Conservation (phyloP, 2,329 filamentous ascomycete species). For the Aspergillus phoenicis region DNA sequence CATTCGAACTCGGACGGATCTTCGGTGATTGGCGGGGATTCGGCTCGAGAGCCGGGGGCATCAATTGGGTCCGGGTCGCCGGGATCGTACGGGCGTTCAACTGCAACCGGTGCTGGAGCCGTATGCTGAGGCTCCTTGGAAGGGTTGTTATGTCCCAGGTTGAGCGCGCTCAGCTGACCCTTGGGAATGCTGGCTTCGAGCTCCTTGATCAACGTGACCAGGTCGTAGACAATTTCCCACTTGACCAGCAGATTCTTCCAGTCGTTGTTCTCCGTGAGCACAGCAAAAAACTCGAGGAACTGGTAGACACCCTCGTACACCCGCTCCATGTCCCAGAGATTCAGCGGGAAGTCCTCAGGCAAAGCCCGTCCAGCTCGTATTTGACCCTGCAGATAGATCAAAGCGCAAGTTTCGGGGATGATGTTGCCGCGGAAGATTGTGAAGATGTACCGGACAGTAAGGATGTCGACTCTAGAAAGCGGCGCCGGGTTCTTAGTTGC, state of each 20-base stretch:
- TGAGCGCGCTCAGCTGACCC: conserved; percentile 62
- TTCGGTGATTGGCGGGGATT: conserved; percentile 56
- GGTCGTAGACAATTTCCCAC: conserved; percentile 88
- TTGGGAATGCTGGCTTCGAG: conserved; percentile 87
- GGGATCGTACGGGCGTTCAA: conserved; percentile 68
- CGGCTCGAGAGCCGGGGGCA: conserved; percentile 47
- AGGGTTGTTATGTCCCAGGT: conserved; percentile 35
- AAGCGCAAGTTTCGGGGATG: conserved; percentile 89
- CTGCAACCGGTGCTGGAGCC: conserved; percentile 47
- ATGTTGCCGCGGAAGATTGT: conserved; percentile 90
- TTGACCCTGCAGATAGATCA: conserved; percentile 90
- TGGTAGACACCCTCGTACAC: conserved; percentile 94
- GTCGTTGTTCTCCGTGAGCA: conserved; percentile 80
- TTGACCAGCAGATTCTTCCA: conserved; percentile 84
- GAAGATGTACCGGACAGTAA: conserved; percentile 84
- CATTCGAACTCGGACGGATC: conserved; percentile 69
- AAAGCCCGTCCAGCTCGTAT: conserved; percentile 76
- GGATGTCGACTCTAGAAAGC: conserved; percentile 58
- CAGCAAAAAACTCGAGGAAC: conserved; percentile 90
- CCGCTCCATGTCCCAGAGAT: conserved; percentile 96
- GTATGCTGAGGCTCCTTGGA: conserved; percentile 36
- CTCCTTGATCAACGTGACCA: conserved; percentile 82
- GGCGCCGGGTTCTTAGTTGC: conserved; percentile 60
- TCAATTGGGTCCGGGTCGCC: conserved; percentile 45
- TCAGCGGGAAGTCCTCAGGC: conserved; percentile 86